Percentiles rank a stretch among this genome's conserved stretches.
phyloP scores from a whole-genome alignment of 1,139 yeast genomes.

The Eremothecium sinecaudum region DNA sequence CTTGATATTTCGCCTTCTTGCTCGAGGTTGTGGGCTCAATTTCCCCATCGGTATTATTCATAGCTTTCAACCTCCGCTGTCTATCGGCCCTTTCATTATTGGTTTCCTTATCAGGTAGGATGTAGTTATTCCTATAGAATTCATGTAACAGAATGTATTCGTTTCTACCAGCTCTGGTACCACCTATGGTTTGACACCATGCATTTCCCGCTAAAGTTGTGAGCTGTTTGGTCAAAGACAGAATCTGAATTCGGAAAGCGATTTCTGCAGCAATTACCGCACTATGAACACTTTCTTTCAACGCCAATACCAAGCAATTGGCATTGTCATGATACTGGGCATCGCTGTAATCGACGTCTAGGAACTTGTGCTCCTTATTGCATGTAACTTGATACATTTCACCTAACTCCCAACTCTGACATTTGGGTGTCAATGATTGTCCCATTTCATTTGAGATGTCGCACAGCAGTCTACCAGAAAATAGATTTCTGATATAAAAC shows the following conservation, averaged over 20 bases:
- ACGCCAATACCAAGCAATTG: constrained; percentile 53
- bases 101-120: constrained; percentile 82
- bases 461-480: constrained; percentile 81
- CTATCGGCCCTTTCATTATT: constrained; percentile 37
- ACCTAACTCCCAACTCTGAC: constrained; percentile 91
- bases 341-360: constrained; percentile 66
- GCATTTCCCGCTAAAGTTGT: constrained; percentile 96
- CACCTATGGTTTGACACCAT: constrained; percentile 91
- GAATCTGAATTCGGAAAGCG: constrained; percentile 73
- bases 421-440: constrained; percentile 78
- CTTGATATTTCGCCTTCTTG: constrained; percentile 79
- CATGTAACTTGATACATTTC: constrained; percentile 84
- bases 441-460: constrained; percentile 95
- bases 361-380: constrained; percentile 47
- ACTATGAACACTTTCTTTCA: constrained; percentile 59
- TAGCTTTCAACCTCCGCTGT: constrained; percentile 33
- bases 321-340: constrained; percentile 63
- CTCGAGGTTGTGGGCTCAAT: constrained; percentile 42
- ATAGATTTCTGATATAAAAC: constrained; percentile 54
- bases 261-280: constrained; percentile 69
- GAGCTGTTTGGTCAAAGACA: constrained; percentile 82
- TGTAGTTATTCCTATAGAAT: constrained; percentile 67
- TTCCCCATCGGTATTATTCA: constrained; percentile 24
- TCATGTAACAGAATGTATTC: constrained; percentile 91
- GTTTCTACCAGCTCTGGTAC: constrained; percentile 94